Conservation (phyloP, 371 early-diverging fungal species). For the Sanchytrium tribonematis region DNA sequence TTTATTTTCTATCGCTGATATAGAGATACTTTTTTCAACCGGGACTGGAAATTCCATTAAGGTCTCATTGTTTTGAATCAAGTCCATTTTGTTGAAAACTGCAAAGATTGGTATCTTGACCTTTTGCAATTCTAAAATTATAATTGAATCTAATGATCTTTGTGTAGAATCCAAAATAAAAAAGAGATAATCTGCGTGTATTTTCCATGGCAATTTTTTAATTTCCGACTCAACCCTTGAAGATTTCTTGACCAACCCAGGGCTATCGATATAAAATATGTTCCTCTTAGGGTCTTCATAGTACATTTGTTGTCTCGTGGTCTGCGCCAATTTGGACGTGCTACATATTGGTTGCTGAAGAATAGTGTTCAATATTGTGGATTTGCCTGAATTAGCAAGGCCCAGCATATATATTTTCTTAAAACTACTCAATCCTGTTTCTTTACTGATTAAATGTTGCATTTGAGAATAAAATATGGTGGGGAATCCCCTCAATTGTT, state of each 20-base stretch:
- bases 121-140: neutral
- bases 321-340: neutral
- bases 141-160: neutral
- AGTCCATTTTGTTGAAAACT: neutral
- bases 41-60: neutral
- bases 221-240: neutral
- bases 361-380: neutral
- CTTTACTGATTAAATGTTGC: too few species aligned
- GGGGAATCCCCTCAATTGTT: too few species aligned
- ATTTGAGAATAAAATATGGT: too few species aligned
- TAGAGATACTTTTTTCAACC: neutral
- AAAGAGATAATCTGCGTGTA: neutral
- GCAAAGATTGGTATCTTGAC: neutral
- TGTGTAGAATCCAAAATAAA: neutral
- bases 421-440: neutral
- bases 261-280: neutral
- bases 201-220: neutral
- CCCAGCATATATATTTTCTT: neutral
- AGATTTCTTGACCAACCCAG: neutral
- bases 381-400: neutral
- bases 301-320: neutral
- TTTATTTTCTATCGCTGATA: neutral
- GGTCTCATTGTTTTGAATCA: neutral
- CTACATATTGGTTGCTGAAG: neutral
- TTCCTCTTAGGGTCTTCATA: neutral